Conservation (phyloP, 768 basidiomycete genomes). For the Cubamyces sp. region DNA sequence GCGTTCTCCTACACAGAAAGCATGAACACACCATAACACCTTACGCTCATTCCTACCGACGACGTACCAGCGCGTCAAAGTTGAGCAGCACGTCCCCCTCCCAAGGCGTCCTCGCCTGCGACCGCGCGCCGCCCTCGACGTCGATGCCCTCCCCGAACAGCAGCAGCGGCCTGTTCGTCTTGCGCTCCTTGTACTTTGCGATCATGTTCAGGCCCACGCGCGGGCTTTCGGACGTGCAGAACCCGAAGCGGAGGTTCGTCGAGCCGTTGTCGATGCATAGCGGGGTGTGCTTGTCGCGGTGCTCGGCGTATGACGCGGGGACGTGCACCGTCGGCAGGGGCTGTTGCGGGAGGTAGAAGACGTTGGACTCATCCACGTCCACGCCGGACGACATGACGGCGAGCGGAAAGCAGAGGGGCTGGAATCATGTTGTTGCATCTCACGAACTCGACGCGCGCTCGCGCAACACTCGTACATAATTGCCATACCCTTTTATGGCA, state of each 20-base stretch:
- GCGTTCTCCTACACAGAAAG: slow-evolving; percentile 77
- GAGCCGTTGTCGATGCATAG: slow-evolving; percentile 92
- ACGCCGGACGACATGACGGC: slow-evolving; percentile 2
- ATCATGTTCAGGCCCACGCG: slow-evolving; percentile 70
- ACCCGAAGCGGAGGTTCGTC: slow-evolving; percentile 81
- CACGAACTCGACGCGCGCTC: slow-evolving; percentile 14
- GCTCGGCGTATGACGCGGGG: slow-evolving; percentile 52
- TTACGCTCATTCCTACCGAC: background rate
- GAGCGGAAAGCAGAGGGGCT: slow-evolving; percentile 2
- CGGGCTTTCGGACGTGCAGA: slow-evolving; percentile 63
- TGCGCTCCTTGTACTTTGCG: slow-evolving; percentile 89
- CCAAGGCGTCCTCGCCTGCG: slow-evolving; percentile 82
- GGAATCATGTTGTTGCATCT: background rate
- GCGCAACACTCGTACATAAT: slow-evolving; percentile 3
- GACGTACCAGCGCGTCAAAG: slow-evolving; percentile 88
- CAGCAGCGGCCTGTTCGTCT: slow-evolving; percentile 77
- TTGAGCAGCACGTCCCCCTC: slow-evolving; percentile 93
- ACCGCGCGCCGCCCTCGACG: slow-evolving; percentile 79
- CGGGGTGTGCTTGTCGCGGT: slow-evolving; percentile 58
- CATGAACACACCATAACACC: slow-evolving; percentile 3
- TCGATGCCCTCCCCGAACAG: slow-evolving; percentile 91
- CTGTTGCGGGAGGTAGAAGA: slow-evolving; percentile 18
- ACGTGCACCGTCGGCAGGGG: slow-evolving; percentile 40
- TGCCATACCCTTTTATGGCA: slow-evolving; percentile 9
- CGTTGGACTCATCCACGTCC: slow-evolving; percentile 21